Evolutionary conservation across 2,329 filamentous ascomycete genomes (phyloP), one percentile per base, ranked within the genome.

Genomic region (Colletotrichum camelliae): DNA sequence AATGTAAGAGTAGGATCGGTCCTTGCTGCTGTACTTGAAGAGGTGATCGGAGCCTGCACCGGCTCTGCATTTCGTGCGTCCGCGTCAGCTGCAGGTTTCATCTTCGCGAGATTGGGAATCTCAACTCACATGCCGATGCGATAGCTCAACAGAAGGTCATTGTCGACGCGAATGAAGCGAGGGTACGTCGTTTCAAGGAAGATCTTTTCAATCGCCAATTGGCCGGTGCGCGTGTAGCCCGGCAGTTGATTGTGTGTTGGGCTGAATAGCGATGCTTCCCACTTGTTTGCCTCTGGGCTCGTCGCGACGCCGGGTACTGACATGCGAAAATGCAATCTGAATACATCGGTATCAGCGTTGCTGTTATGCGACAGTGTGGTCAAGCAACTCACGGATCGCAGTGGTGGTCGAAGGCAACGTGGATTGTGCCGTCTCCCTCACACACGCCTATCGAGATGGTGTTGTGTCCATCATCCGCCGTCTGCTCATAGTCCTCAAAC

Each of bases 391-490:
- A 76, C 74, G 72, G 70, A 27, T 76, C 74, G 7, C 74, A 76
- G 21, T 76, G 74, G 37, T 76, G 74, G 29, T 76, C 74, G 5
- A 74, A 76, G 1, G 74, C 68, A 35, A 76, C 66, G n/a, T 76
- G 74, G 2, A 76, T 70, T 2, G 74, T 75, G 7, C 74, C 74
- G 3, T 76, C 74, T 1, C 74, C 74, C 3, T 60, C 37, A 8
- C 71, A 75, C 3, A 76, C 55, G 1, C 74, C 74, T 16, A 76
- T 74, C 7, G 70, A 75, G 60, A 76, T 75, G 31, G 74, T 76
- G 39, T 76, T 76, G 7, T 76, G 74, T n/a, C 74, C 74, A 37
- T 76, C 74, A 29, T 76, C 74, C n/a, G 74, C 67, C 8, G 66
- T 76, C 52, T 76, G 74, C 52, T 74, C 61, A 31, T 76, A 76